Base-by-base conservation (phyloP, 73 alveolate genomes). In the Paramecium caudatum region DNA sequence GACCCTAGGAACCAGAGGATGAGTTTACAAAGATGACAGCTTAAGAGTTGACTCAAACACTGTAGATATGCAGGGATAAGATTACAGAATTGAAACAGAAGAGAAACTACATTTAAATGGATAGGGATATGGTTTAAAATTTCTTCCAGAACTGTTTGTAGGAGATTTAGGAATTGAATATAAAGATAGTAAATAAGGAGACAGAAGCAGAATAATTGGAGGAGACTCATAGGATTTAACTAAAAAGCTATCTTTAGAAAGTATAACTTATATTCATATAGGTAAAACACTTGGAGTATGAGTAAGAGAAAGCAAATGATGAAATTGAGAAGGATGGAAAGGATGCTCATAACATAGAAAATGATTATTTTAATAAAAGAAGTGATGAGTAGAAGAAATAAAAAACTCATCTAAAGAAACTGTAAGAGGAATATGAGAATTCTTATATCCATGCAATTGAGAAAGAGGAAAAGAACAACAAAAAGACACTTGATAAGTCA, bases 261-360 rank as follows among this genome's bases (percentile, higher is more conserved):
- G 93, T 86, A 86, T 62, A 37, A 39, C 78, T 55, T 27, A 37
- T 25, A 27, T 63, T 4, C 39, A 70, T 41, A 65, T 84, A 86
- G 93, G 97, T 95, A 70, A 91, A 96, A 91, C 99, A 97, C 93
- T 85, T 97, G 69, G 99, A 97, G 93, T 97, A 97, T 82, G 99
- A 97, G 62, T 98, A 96, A 80, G 94, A 91, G 82, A 92, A 92
- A 78, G 86, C 92, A 81, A 82, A 93, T 62, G 91, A 95, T 80
- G 95, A 95, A 61, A 96, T 94, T 90, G 94, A 95, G 83, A 93
- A 83, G 49, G 96, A 95, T 50, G 96, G 95, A 80, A 93, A 85
- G 85, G 91, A 87, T 27, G 94, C 84, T 25, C 91, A 93, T 95
- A 96, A 91, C 39, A 94, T 92, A 91, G 98, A 95, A 95, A 94